Conservation (phyloP, 2,329 filamentous ascomycete genomes). For the Chrysoporthe austroafricana region DNA sequence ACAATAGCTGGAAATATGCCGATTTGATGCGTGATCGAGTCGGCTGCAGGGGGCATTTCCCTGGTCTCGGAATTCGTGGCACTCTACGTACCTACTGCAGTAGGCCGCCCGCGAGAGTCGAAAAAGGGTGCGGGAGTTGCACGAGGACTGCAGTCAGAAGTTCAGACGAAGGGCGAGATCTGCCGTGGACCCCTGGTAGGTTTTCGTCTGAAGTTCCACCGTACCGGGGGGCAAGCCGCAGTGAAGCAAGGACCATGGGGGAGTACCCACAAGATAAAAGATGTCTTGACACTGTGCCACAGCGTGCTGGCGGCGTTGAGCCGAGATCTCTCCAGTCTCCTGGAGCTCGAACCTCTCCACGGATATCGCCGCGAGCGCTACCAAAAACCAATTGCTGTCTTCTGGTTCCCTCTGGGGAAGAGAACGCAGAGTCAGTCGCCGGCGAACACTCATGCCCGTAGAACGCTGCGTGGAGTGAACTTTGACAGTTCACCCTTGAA, state of each 20-base stretch:
- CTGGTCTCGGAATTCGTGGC: neutral
- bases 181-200: slow-evolving; percentile 19
- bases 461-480: neutral
- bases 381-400: neutral
- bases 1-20: neutral
- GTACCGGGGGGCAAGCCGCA: slow-evolving; percentile 23
- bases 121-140: slow-evolving; percentile 25
- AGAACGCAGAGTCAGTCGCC: neutral
- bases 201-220: slow-evolving; percentile 27
- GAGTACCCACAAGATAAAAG: neutral
- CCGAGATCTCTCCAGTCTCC: neutral
- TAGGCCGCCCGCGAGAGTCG: slow-evolving; percentile 12
- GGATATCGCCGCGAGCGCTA: neutral
- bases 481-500: neutral
- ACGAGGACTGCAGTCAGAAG: slow-evolving; percentile 20
- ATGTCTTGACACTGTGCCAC: slow-evolving; percentile 13
- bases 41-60: neutral
- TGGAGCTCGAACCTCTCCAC: neutral
- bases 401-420: neutral
- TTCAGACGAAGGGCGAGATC: slow-evolving; percentile 27
- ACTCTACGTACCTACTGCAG: neutral
- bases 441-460: neutral
- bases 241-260: slow-evolving; percentile 15
- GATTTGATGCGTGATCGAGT: neutral
- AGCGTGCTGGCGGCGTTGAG: neutral